Evolutionary conservation across 805 yeast genomes (phyloP), one percentile per base, ranked within the genome.

Genomic region (Wickerhamiella kurtzmanii): DNA sequence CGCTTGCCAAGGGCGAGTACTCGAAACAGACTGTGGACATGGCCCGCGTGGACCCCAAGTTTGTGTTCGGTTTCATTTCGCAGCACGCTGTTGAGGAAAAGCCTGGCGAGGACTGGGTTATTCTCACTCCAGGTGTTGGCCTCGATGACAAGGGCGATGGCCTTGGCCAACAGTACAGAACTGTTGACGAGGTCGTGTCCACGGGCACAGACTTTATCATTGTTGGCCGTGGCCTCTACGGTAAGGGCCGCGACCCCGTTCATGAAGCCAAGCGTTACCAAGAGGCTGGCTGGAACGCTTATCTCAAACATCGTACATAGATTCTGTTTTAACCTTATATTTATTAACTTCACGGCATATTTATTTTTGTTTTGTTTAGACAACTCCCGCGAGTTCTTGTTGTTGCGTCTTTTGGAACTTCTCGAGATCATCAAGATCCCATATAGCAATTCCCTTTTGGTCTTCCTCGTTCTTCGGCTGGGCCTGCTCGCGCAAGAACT

Each of bases 41-140:
- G 52, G 96, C 95, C 13, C 82, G 83, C 60, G 63, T 78, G 22
- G 95, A 89, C 66, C 80, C 76, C 58, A 87, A 81, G 50, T 92
- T 92, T 67, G 95, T 86, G 25, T 81, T 92, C 66, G 99, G 99
- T 0, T 92, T 89, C 64, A 92, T 92, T 66, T 96, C 98, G 0
- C 96, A 87, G 63, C 75, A 76, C 59, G 79, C 80, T 49, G 83
- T 88, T 84, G 56, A 88, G 15, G 72, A 74, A 40, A 80, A 74
- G 2, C 92, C 80, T 57, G 54, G 44, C 35, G 88, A 82, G 58
- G 98, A 92, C 66, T 92, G 96, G 96, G 66, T 92, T 37, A 77
- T 88, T 49, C 80, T 92, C 92, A 89, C 98, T 0, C 99, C 99
- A 0, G 99, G 99, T 51, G 98, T 92, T 37, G 97, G 97, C 2